These are phyloP conservation scores for Citrus maxima DNA, from an alignment of 345 rosid genomes.

Conservation along the genomic window DNA sequence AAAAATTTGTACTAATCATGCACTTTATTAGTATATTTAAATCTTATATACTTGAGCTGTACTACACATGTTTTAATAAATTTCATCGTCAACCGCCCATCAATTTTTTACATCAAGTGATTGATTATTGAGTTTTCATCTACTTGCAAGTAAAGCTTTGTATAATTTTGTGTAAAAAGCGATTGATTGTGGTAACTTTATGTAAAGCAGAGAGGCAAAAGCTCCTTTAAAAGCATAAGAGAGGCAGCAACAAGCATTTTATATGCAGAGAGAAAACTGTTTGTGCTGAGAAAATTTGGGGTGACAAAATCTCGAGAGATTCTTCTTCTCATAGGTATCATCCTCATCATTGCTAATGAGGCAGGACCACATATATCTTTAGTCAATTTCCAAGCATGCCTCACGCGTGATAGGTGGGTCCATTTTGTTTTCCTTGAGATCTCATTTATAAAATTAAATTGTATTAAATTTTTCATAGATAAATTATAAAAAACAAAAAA, in stretches of 20 bases:
- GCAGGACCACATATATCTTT: conserved; percentile 23
- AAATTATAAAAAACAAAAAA: not conserved
- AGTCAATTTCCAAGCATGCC: conserved; percentile 16
- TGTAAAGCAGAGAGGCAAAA: conserved; percentile 25
- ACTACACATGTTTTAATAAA: not conserved
- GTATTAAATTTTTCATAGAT: not conserved
- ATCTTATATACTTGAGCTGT: conserved; percentile 8
- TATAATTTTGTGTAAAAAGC: not conserved
- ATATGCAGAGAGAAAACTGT: not conserved
- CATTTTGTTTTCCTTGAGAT: not conserved
- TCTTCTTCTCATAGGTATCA: conserved; percentile 12
- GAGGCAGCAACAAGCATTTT: not conserved
- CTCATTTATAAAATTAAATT: not conserved
- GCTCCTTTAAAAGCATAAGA: conserved; percentile 20
- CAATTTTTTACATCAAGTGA: not conserved
- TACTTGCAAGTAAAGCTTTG: not conserved
- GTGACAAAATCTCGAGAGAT: conserved; percentile 13
- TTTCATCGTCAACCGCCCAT: not conserved
- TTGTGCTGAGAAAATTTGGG: not conserved
- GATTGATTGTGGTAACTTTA: conserved; percentile 14
- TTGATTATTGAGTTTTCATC: not conserved
- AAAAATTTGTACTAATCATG: not conserved
- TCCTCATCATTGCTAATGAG: conserved; percentile 20
- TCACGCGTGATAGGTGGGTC: conserved; percentile 27
- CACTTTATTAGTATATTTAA: not conserved